Percentiles rank a stretch among this genome's conserved stretches.
Conservation (phyloP, 1,284 basidiomycete genomes). For the Pseudozyma sp. region DNA sequence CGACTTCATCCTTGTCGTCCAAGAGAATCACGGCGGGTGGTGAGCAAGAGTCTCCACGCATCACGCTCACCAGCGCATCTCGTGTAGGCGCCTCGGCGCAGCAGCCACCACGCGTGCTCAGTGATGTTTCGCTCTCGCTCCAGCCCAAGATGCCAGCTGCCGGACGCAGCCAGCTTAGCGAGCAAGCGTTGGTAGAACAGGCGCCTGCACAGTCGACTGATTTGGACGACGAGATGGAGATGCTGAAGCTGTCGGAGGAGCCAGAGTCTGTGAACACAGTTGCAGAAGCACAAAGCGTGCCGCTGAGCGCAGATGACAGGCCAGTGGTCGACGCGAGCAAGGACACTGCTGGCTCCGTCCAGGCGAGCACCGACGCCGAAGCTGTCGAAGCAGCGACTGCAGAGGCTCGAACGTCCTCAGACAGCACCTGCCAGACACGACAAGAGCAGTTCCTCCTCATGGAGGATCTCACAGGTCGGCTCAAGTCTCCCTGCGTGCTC, state of each 20-base stretch:
- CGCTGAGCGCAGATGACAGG: background rate
- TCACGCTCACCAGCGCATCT: slow-evolving; percentile 17
- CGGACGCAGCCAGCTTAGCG: slow-evolving; percentile 8
- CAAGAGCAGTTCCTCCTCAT: slow-evolving; percentile 98
- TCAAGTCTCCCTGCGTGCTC: slow-evolving; percentile 93
- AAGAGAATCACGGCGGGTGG: slow-evolving; percentile 10
- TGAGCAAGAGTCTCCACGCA: slow-evolving; percentile 11
- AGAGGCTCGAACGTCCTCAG: slow-evolving; percentile 1
- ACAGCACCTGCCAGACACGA: slow-evolving; percentile 71
- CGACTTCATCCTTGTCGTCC: slow-evolving; percentile 37
- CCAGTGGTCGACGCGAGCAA: background rate
- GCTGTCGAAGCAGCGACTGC: background rate
- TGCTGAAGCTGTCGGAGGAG: slow-evolving; percentile 23
- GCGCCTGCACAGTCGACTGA: slow-evolving; percentile 2
- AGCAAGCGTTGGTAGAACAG: slow-evolving; percentile 6
- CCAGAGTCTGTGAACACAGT: background rate
- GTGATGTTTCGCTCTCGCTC: slow-evolving; percentile 56
- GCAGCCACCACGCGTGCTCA: slow-evolving; percentile 49
- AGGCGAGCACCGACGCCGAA: background rate
- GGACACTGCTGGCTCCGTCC: background rate
- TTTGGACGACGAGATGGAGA: slow-evolving; percentile 20
- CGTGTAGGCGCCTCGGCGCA: slow-evolving; percentile 14
- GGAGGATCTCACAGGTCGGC: slow-evolving; percentile 96
- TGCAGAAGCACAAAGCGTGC: background rate
- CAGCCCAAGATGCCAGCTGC: slow-evolving; percentile 16